Evolutionary conservation across 352 stramenopile genomes (phyloP), one percentile per base, ranked within the genome.

Genomic region (Pythium aquatile): DNA sequence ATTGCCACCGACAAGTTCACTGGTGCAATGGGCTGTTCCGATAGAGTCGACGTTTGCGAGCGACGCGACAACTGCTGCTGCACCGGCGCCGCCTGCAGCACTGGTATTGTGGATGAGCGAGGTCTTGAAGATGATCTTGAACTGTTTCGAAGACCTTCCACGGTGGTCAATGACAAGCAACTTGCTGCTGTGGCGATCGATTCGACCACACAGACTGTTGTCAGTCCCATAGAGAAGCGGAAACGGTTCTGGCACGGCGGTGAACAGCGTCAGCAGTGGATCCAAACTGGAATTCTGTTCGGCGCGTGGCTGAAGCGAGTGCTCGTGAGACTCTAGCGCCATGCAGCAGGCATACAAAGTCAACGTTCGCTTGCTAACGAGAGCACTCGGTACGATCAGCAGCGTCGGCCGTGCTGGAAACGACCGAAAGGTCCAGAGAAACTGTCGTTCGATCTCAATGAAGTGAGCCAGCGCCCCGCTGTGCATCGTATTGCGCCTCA

Each of bases 361-460:
- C 44, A 78, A 73, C 14, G 67, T 72, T 28, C 69, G 68, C 16
- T 65, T 64, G 29, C 69, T 85, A 29, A 89, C 61, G 8, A 52
- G 70, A 47, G 68, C 61, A n/a, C 60, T 81, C 1, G 78, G 80
- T 24, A 84, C 57, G 29, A 85, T 29, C 0, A 89, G 11, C 4
- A 89, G 44, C 16, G 73, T 78, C 11, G 77, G 72, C 0, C 47
- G 65, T 17, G 39, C 69, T 3, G 61, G 70, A 24, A 83, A 71
- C 28, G 64, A 68, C 1, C 68, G 69, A 20, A 84, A 84, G 2
- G 73, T 79, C 80, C 77, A 89, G 16, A 77, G 63, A 14, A 65
- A 71, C 32, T 83, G 73, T 55, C 78, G 69, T 33, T 83, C 74
- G 28, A 79, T 48, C 56, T 85, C 70, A 30, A 78, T 69, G 40